These are phyloP conservation scores for Tolypocladium capitatum DNA, from an alignment of 2,329 filamentous ascomycete genomes.

Conservation along the genomic window DNA sequence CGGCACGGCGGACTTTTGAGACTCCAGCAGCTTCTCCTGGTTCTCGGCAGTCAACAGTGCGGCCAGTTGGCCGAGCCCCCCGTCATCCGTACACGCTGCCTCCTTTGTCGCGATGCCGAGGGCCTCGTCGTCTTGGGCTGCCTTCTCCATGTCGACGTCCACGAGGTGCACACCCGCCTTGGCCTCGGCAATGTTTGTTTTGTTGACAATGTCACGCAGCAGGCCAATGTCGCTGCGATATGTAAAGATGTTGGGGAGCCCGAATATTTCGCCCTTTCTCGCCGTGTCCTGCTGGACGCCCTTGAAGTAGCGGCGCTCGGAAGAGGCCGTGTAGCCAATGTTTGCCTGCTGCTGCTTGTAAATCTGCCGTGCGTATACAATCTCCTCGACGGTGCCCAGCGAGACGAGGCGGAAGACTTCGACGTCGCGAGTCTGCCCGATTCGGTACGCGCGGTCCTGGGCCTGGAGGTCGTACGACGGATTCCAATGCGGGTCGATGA, in stretches of 20 bases:
- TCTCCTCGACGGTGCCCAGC: slow-evolving; percentile 88
- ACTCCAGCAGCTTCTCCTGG: slow-evolving; percentile 22
- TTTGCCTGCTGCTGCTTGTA: slow-evolving; percentile 99
- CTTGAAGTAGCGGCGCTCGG: slow-evolving; percentile 87
- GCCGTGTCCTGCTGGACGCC: slow-evolving; percentile 75
- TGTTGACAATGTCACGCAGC: slow-evolving; percentile 91
- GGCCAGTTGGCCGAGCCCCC: slow-evolving; percentile 61
- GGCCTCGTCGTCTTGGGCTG: slow-evolving; percentile 38
- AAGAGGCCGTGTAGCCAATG: slow-evolving; percentile 87
- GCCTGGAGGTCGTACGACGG: slow-evolving; percentile 89
- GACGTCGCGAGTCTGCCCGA: slow-evolving; percentile 83
- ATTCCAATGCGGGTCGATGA: slow-evolving; percentile 97
- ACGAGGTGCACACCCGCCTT: slow-evolving; percentile 70
- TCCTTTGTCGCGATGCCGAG: slow-evolving; percentile 31
- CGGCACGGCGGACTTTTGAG: slow-evolving; percentile 22
- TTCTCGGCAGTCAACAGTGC: slow-evolving; percentile 34
- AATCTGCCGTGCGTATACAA: slow-evolving; percentile 91
- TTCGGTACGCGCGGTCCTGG: slow-evolving; percentile 90
- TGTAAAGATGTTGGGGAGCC: slow-evolving; percentile 71
- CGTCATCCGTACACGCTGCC: slow-evolving; percentile 43
- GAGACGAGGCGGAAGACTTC: slow-evolving; percentile 90
- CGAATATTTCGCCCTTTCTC: slow-evolving; percentile 89
- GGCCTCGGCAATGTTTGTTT: slow-evolving; percentile 92
- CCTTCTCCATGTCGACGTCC: slow-evolving; percentile 59
- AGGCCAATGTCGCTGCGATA: slow-evolving; percentile 70